Evolutionary conservation across 2,329 filamentous ascomycete species (phyloP), one percentile per base, ranked within the genome.

Genomic region (Eutypa lata): DNA sequence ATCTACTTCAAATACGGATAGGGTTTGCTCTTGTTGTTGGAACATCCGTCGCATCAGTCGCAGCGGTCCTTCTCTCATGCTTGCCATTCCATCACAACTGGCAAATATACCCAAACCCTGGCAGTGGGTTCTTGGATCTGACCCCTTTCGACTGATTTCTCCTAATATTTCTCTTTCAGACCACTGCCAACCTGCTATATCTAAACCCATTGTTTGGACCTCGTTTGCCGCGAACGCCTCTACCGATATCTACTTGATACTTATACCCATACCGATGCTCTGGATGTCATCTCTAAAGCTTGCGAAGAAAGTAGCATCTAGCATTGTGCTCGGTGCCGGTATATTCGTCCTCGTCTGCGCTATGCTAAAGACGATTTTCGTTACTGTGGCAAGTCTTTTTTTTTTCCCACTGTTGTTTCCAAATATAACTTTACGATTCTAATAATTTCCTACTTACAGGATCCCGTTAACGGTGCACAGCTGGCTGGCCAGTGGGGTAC

Each of bases 241-340:
- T 1, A 85, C 81, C 1, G 82, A 85, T 56, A 50, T 83, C 0
- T 85, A 84, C 57, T 72, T 85, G 14, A 77, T 84, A 49, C 74
- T 74, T 28, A 83, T 85, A 22, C 81, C 81, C 0, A 68, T 82
- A 11, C 81, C 81, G 1, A 78, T 83, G 66, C 64, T 76, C 0
- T 76, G 69, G 68, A 62, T 67, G 46, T 68, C 73, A 1, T 67
- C 58, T 4, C 61, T 76, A 50, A 65, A 62, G 2, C 60, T 61
- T 22, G 42, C 57, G 2, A 72, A 72, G 51, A 76, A 75, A 56
- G 54, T 68, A 6, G 69, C 66, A 0, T 64, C 67, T 0, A 71
- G 64, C 0, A 53, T 70, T 2, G 61, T 75, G 0, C 66, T 75
- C 19, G 65, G 71, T 0, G 66, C 66, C 0, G 71, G 73, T 5